Base-by-base conservation (phyloP, 1,284 basidiomycete genomes). In the Peniophora sp. region DNA sequence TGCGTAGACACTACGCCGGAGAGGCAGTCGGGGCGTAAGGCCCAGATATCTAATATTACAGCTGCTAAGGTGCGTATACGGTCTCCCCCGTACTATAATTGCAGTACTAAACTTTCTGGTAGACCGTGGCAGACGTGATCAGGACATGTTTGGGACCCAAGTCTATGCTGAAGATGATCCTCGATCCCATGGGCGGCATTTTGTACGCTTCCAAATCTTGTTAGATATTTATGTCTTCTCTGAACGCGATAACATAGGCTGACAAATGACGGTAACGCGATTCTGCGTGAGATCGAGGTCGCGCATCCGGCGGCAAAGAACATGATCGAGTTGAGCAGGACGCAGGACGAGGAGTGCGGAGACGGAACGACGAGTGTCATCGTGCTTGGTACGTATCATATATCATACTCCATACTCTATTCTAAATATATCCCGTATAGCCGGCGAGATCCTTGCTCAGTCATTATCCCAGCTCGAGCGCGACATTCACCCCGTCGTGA, bases 71-170 rank as follows among this genome's bases (percentile, higher is more conserved):
- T 92, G 49, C 51, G 76, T 58, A 38, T 44, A 38, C 38, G 43
- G 47, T 41, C 20, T 16, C 19, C 19, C 14, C 12, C 50, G 49
- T 25, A 16, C 43, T 45, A 43, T 38, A 48, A 44, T 43, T 20
- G 23, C 53, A 57, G 48, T 46, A 38, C 49, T 50, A 32, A 41
- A 39, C 58, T 16, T 16, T 17, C n/a, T n/a, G n/a, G 47, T 55
- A 95, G 91, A 97, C 94, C 16, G 96, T 99, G 2, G 92, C 96
- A 59, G 96, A 98, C 77, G 94, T 99, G n/a, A 98, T 99, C 61
- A 73, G 95, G 56, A 98, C 95, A 60, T 99, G 96, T 81, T 71
- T 98, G 32, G 96, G 97, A 5, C 96, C 96, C 3, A 96, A 97
- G 66, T 86, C 95, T 43, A 99, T 98, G 96, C 77, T 98, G 56